A percentile compares a stretch with the other conserved stretches of the same genome.
Conservation (phyloP, 352 stramenopile genomes). For the Globisporangium recalcitrans region DNA sequence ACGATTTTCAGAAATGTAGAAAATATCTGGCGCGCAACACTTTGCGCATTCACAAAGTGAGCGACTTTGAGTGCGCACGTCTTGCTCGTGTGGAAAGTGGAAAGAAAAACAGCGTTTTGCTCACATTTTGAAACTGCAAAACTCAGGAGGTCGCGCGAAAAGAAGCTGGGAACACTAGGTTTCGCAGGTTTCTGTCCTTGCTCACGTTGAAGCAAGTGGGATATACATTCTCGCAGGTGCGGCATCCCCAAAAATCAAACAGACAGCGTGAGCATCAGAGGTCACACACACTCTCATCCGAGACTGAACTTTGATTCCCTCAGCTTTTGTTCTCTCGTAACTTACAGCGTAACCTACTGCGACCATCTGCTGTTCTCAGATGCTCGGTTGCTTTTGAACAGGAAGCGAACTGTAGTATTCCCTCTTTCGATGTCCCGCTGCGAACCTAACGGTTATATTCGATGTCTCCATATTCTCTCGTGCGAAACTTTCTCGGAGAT, state of each 20-base stretch:
- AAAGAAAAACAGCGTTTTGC: neutral
- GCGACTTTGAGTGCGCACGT: neutral
- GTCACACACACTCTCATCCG: conserved; percentile 3
- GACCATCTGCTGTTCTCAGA: conserved; percentile 6
- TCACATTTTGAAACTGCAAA: neutral
- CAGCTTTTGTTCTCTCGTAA: neutral
- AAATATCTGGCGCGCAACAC: neutral
- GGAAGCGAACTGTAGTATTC: neutral
- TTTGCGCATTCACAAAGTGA: neutral
- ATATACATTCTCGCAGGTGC: neutral
- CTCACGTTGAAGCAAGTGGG: neutral
- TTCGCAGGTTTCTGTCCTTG: neutral
- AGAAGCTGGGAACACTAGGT: neutral
- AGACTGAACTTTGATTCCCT: conserved; percentile 1
- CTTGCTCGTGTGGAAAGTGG: neutral
- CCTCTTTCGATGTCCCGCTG: neutral
- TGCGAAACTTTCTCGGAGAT: neutral
- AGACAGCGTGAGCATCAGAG: conserved; percentile 4
- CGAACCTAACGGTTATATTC: neutral
- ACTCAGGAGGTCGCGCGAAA: neutral
- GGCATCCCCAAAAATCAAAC: neutral
- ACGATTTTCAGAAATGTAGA: conserved; percentile 1
- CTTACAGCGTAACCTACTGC: neutral
- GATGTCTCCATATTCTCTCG: neutral
- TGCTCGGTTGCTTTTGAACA: neutral